Conservation (phyloP, 2,329 filamentous ascomycete genomes). For the Hortaea werneckii region DNA sequence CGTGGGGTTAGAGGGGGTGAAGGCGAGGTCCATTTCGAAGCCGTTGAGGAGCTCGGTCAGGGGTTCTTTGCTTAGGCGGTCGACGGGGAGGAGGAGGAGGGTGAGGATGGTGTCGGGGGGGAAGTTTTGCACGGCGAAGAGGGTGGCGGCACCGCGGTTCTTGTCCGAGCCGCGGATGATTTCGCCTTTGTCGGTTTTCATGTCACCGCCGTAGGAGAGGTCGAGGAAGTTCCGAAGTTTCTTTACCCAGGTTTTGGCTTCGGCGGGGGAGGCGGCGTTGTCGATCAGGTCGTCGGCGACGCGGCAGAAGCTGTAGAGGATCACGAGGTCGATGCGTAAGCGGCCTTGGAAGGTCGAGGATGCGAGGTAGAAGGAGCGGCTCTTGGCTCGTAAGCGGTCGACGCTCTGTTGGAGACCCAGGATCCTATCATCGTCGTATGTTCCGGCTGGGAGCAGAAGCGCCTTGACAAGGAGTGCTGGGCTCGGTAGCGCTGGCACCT, state of each 20-base stretch:
- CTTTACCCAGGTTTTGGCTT: slow-evolving; percentile 49
- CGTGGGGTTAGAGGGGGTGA: slow-evolving; percentile 25
- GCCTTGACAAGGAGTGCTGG: slow-evolving; percentile 43
- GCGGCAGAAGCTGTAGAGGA: slow-evolving; percentile 64
- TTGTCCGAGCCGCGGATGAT: slow-evolving; percentile 18
- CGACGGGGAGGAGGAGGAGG: slow-evolving; percentile 48
- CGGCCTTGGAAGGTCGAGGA: slow-evolving; percentile 59
- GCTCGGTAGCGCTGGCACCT: slow-evolving; percentile 40
- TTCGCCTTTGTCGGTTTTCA: slow-evolving; percentile 16
- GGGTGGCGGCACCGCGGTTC: slow-evolving; percentile 20
- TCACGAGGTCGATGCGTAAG: slow-evolving; percentile 56
- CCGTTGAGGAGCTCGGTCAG: slow-evolving; percentile 56
- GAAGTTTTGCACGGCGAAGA: slow-evolving; percentile 41
- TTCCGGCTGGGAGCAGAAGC: slow-evolving; percentile 36
- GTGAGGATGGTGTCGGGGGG: slow-evolving; percentile 44
- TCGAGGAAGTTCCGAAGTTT: slow-evolving; percentile 50
- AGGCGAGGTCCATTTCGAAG: slow-evolving; percentile 58
- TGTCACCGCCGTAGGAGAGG: slow-evolving; percentile 35
- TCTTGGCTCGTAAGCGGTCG: slow-evolving; percentile 50
- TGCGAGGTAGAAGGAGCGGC: slow-evolving; percentile 63
- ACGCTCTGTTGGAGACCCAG: slow-evolving; percentile 51
- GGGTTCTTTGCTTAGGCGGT: slow-evolving; percentile 47
- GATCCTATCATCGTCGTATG: slow-evolving; percentile 50
- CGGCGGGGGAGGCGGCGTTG: slow-evolving; percentile 43
- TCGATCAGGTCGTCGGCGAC: slow-evolving; percentile 66